Base-by-base conservation (phyloP, 148 eudicot genomes). In the Cornus kousa region DNA sequence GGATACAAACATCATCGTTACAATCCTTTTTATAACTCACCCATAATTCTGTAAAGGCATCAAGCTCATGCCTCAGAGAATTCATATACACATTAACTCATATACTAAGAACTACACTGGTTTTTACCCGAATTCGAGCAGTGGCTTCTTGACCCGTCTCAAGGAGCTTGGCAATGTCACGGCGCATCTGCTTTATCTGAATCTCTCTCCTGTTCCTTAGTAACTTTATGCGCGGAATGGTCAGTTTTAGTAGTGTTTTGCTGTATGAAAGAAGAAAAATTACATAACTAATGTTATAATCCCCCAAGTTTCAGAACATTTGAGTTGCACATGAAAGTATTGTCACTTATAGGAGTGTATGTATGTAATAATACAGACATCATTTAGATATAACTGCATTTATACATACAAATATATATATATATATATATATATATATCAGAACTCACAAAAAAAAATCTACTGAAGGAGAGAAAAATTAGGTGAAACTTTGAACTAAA, bases 101-200 rank as follows among this genome's bases (percentile, higher is more conserved):
- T 46, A 71, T 53, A 10, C 85, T 33, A 66, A 59, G 67, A 65
- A 17, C 43, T 19, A 37, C 55, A 22, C 59, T 11, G 59, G 46
- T 16, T 43, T 40, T 48, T 79, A 94, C 99, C 93, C 98, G 90
- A 82, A 96, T 90, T 7, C 99, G 89, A 73, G 99, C 98, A 48
- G 99, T 96, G 28, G 99, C 98, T 91, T 96, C 99, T 85, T 96
- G 99, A 77, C 99, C 99, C 74, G 94, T 90, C 86, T 91, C 98
- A 50, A 96, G 92, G 55, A 96, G 97, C 86, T 94, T 96, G 66
- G 99, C 99, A 78, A 96, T 96, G 39, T 96, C 99, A 53, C 84
- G 87, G 5, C 98, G 90, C 99, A 96, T 96, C 82, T 92, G 92
- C 91, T 86, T 94, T n/a, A 96, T 39, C 78, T 94, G 97, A 88